phyloP scores from a whole-genome alignment of 192 early-diverging fungal species.

The Gigaspora rosea region DNA sequence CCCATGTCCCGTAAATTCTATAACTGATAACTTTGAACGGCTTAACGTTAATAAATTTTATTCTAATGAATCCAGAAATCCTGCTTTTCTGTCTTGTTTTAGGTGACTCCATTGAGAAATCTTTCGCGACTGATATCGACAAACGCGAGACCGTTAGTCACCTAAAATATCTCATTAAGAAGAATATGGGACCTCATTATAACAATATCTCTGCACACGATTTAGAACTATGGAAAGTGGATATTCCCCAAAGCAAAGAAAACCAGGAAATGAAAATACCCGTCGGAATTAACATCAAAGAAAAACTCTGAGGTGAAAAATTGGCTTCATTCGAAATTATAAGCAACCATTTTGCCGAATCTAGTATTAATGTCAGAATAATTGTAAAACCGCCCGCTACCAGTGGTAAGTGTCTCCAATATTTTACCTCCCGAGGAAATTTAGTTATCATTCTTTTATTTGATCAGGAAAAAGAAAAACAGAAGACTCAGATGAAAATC shows the following conservation, averaged over 20 bases:
- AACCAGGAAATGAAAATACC: neutral
- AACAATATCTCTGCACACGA: neutral
- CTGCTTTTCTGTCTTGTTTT: neutral
- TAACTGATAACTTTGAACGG: too few species aligned
- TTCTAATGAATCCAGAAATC: neutral
- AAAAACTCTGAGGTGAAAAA: neutral
- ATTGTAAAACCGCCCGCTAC: neutral
- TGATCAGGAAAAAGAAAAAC: too few species aligned
- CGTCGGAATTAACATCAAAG: neutral
- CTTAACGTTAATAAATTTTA: too few species aligned
- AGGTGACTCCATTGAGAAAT: neutral
- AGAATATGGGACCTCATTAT: neutral
- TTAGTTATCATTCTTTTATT: neutral
- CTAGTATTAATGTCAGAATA: neutral
- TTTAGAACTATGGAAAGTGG: slow-evolving; percentile 24
- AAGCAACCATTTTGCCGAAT: neutral
- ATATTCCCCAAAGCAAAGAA: neutral
- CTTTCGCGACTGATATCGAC: neutral
- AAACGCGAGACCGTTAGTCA: neutral
- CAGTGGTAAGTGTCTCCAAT: too few species aligned
- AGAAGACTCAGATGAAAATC: neutral
- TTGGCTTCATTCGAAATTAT: neutral
- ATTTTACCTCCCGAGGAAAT: too few species aligned
- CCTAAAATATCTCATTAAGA: neutral
- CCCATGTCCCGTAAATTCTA: too few species aligned